phyloP scores from a whole-genome alignment of 2,329 filamentous ascomycete genomes.

The Claviceps maximensis region DNA sequence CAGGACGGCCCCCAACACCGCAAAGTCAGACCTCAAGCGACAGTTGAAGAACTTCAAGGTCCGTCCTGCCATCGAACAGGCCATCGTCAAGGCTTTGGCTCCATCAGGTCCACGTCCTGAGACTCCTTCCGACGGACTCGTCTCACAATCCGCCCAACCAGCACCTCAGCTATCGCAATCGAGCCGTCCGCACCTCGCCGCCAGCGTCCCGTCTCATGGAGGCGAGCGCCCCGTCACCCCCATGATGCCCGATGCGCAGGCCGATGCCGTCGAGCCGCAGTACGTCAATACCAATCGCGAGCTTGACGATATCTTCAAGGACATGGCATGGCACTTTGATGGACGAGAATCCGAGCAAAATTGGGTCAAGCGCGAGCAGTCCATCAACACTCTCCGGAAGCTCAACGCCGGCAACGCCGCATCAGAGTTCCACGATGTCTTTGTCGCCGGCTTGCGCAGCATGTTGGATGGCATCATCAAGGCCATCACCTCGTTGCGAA shows the following conservation, averaged over 20 bases:
- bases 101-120: slow-evolving; percentile 33
- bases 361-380: slow-evolving; percentile 78
- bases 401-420: slow-evolving; percentile 75
- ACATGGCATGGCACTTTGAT: slow-evolving; percentile 73
- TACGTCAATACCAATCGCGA: slow-evolving; percentile 77
- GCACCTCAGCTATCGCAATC: slow-evolving; percentile 8
- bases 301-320: slow-evolving; percentile 73
- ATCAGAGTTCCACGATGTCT: slow-evolving; percentile 59
- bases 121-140: slow-evolving; percentile 26
- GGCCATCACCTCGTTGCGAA: slow-evolving; percentile 67
- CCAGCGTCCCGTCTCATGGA: slow-evolving; percentile 36
- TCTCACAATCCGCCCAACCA: slow-evolving; percentile 8
- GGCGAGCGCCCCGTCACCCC: slow-evolving; percentile 46
- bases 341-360: slow-evolving; percentile 84
- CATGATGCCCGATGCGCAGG: slow-evolving; percentile 48
- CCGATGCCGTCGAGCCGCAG: slow-evolving; percentile 62
- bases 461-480: slow-evolving; percentile 84
- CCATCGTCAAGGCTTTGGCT: slow-evolving; percentile 63
- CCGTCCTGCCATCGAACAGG: slow-evolving; percentile 69
- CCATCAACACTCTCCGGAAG: slow-evolving; percentile 59
- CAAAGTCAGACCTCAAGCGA: slow-evolving; percentile 78
- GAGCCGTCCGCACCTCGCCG: slow-evolving; percentile 31
- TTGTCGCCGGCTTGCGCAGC: slow-evolving; percentile 55
- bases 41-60: slow-evolving; percentile 77
- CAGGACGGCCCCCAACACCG: slow-evolving; percentile 64